Evolutionary conservation across 352 stramenopile species (phyloP).

Genomic region (Pythium apleroticum): DNA sequence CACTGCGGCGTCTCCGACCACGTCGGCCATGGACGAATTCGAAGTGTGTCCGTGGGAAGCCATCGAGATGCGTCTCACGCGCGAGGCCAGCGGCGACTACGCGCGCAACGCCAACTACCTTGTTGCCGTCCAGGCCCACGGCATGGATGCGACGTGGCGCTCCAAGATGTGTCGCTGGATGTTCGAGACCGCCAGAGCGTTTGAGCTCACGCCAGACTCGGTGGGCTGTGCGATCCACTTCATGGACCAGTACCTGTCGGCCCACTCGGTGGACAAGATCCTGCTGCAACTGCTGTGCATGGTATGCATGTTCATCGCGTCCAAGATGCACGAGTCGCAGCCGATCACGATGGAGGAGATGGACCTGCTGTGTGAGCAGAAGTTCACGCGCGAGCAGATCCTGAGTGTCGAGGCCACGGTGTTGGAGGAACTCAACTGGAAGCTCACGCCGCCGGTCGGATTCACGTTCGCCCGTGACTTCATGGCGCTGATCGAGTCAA

Average conservation of each 20-base stretch:
- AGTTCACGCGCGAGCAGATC: constrained; percentile 68
- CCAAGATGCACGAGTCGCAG: constrained; percentile 74
- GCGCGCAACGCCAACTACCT: constrained; percentile 47
- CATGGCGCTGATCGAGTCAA: constrained; percentile 35
- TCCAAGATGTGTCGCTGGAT: constrained; percentile 80
- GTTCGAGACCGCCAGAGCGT: constrained; percentile 71
- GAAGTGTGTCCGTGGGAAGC: constrained; percentile 23
- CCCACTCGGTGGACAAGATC: constrained; percentile 69
- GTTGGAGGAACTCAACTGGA: constrained; percentile 55
- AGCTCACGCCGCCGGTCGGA: constrained; percentile 61
- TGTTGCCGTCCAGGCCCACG: constrained; percentile 42
- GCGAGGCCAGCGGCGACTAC: constrained; percentile 25
- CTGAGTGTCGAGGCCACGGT: constrained; percentile 54
- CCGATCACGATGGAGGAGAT: constrained; percentile 77
- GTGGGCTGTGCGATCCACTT: constrained; percentile 63
- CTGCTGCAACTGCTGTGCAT: constrained; percentile 72
- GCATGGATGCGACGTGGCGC: constrained; percentile 66
- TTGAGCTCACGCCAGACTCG: constrained; percentile 66
- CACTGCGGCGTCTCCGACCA: neutral
- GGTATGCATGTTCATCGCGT: constrained; percentile 70
- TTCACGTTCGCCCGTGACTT: constrained; percentile 73
- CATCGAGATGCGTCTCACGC: constrained; percentile 24
- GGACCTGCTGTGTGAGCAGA: constrained; percentile 68
- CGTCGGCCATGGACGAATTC: neutral
- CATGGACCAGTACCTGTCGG: constrained; percentile 69